Percentiles rank a stretch among this genome's conserved stretches.
Evolutionary conservation across 169 alveolate species (phyloP).

Genomic region (Sarcocystis neurona): DNA sequence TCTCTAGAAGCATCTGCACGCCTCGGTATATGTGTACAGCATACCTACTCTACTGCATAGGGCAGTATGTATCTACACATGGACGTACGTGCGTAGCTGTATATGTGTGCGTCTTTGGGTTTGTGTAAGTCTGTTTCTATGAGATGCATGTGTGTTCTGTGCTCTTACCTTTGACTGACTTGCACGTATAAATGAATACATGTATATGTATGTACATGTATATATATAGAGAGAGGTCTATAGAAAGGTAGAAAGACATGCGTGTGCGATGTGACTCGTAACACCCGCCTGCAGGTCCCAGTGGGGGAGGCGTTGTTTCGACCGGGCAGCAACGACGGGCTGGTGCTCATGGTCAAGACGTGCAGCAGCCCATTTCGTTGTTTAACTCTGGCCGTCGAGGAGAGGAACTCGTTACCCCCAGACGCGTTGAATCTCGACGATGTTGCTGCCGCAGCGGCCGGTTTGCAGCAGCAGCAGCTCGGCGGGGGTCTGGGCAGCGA

Average conservation of each 20-base stretch:
- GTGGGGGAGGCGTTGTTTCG: constrained; percentile 80
- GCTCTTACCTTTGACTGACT: neutral
- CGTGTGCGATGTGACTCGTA: neutral
- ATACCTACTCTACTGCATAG: too few relatives aligned
- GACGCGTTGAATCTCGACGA: constrained; percentile 33
- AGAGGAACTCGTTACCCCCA: neutral
- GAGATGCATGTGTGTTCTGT: neutral
- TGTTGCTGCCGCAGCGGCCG: constrained; percentile 74
- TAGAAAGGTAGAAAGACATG: neutral
- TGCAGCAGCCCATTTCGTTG: constrained; percentile 72
- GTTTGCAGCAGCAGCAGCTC: constrained; percentile 74
- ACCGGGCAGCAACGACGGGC: constrained; percentile 76
- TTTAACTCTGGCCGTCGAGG: constrained; percentile 16
- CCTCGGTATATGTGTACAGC: too few relatives aligned
- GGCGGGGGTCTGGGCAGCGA: constrained; percentile 75
- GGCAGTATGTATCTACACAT: neutral
- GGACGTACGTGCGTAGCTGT: neutral
- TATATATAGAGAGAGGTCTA: neutral
- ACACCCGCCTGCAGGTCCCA: constrained; percentile 53
- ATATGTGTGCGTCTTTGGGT: neutral
- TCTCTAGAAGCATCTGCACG: too few relatives aligned
- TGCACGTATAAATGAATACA: neutral
- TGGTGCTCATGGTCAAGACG: constrained; percentile 76
- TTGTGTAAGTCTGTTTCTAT: neutral
- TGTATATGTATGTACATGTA: neutral